phyloP scores from a whole-genome alignment of 1,139 yeast species.

The Debaryomyces sp. region DNA sequence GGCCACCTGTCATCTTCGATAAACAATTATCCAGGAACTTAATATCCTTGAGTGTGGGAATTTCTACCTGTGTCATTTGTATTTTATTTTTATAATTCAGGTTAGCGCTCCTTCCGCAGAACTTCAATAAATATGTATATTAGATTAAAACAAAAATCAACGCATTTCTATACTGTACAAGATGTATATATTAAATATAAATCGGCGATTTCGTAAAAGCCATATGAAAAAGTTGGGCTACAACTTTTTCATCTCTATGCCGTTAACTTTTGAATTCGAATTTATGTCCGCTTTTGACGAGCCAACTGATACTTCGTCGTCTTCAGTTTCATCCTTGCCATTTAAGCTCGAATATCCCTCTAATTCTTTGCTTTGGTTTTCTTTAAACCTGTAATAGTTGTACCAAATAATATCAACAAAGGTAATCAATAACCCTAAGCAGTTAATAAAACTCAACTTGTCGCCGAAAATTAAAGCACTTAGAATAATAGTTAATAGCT shows the following conservation, averaged over 20 bases:
- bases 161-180: not conserved
- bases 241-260: constrained; percentile 4
- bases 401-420: constrained; percentile 80
- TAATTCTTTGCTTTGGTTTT: constrained; percentile 19
- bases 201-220: not conserved
- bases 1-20: not conserved
- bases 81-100: not conserved
- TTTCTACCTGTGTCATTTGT: not conserved
- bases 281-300: not conserved
- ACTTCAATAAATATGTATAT: not conserved
- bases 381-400: constrained; percentile 59
- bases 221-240: not conserved
- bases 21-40: not conserved
- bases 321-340: constrained; percentile 1
- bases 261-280: constrained; percentile 1
- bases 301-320: constrained; percentile 4
- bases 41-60: not conserved
- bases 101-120: not conserved
- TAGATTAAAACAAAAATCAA: not conserved
- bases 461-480: constrained; percentile 80
- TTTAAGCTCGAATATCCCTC: constrained; percentile 5
- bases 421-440: constrained; percentile 78
- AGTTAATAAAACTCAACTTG: constrained; percentile 62
- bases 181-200: not conserved
- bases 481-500: constrained; percentile 74